Evolutionary conservation across 208 protist genomes (phyloP).

Genomic region (Leishmania gerbilli): DNA sequence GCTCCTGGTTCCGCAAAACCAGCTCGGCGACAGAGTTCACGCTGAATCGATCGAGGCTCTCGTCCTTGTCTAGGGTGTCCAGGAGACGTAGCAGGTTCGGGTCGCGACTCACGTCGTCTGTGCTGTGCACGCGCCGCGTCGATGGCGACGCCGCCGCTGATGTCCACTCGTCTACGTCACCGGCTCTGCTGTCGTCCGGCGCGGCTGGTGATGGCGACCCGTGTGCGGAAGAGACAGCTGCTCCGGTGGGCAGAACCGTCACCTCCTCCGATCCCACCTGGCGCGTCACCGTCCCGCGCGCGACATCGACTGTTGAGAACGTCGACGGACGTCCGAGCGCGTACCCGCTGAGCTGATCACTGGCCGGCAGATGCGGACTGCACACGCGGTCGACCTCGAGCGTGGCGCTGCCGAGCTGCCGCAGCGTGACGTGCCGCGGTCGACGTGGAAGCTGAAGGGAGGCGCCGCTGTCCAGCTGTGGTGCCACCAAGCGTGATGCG

Average conservation of each 20-base stretch:
- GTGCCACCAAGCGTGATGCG: slow-evolving; percentile 16
- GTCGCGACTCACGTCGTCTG: slow-evolving; percentile 34
- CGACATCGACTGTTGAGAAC: slow-evolving; percentile 40
- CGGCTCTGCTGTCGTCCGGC: background rate
- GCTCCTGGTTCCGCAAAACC: slow-evolving; percentile 76
- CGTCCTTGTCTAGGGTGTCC: slow-evolving; percentile 58
- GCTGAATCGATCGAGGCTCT: slow-evolving; percentile 63
- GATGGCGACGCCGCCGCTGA: slow-evolving; percentile 7
- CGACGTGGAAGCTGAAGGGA: background rate
- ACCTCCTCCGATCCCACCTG: slow-evolving; percentile 19
- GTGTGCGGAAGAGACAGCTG: background rate
- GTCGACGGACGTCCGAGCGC: slow-evolving; percentile 54
- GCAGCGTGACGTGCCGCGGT: slow-evolving; percentile 29
- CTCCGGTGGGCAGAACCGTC: slow-evolving; percentile 5
- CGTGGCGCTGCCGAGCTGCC: slow-evolving; percentile 41
- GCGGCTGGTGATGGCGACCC: background rate
- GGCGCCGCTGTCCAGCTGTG: background rate
- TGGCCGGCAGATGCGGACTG: slow-evolving; percentile 44
- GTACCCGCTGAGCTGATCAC: slow-evolving; percentile 62
- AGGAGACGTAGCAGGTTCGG: slow-evolving; percentile 45
- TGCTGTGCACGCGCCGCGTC: slow-evolving; percentile 4
- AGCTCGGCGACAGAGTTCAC: slow-evolving; percentile 70
- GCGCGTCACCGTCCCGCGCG: slow-evolving; percentile 21
- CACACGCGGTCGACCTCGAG: slow-evolving; percentile 26
- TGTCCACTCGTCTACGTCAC: slow-evolving; percentile 4